Conservation (phyloP, 1,139 yeast species). For the Taiozyma sp. region DNA sequence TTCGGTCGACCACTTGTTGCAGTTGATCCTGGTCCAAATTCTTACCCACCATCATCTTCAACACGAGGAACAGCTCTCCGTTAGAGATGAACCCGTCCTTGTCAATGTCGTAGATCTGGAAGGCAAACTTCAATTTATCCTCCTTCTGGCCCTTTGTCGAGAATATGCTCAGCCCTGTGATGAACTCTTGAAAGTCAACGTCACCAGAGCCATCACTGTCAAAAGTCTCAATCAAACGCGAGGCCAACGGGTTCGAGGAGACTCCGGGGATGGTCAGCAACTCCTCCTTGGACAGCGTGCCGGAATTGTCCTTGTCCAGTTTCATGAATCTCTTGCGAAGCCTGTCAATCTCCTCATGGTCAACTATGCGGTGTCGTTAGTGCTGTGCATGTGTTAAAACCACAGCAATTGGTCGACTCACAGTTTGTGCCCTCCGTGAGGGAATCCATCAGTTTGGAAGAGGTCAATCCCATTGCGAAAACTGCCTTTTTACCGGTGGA, state of each 20-base stretch:
- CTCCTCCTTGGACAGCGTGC: conserved; percentile 87
- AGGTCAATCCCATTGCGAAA: conserved; percentile 55
- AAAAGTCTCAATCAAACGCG: conserved; percentile 87
- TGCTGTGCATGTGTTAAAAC: neutral
- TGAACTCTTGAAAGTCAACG: conserved; percentile 93
- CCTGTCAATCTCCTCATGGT: conserved; percentile 86
- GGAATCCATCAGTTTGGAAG: conserved; percentile 61
- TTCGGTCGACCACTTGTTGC: conserved; percentile 93
- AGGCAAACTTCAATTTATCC: conserved; percentile 85
- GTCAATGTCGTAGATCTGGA: conserved; percentile 92
- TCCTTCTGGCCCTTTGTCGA: conserved; percentile 82
- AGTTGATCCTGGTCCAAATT: conserved; percentile 81
- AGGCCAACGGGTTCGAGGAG: conserved; percentile 82
- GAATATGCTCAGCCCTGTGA: conserved; percentile 83
- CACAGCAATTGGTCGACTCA: conserved; percentile 22
- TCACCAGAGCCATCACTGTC: conserved; percentile 93
- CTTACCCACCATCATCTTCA: conserved; percentile 96
- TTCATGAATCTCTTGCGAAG: conserved; percentile 92
- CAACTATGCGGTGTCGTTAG: conserved; percentile 34
- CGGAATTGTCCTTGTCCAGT: conserved; percentile 87
- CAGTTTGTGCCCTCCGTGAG: conserved; percentile 74
- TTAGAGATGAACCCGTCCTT: conserved; percentile 92
- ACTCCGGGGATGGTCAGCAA: conserved; percentile 92
- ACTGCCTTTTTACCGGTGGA: neutral
- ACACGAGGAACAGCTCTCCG: conserved; percentile 87